Percentiles rank a stretch among this genome's conserved stretches.
phyloP scores from a whole-genome alignment of 2,329 filamentous ascomycete genomes.

The Colletotrichum lupini region DNA sequence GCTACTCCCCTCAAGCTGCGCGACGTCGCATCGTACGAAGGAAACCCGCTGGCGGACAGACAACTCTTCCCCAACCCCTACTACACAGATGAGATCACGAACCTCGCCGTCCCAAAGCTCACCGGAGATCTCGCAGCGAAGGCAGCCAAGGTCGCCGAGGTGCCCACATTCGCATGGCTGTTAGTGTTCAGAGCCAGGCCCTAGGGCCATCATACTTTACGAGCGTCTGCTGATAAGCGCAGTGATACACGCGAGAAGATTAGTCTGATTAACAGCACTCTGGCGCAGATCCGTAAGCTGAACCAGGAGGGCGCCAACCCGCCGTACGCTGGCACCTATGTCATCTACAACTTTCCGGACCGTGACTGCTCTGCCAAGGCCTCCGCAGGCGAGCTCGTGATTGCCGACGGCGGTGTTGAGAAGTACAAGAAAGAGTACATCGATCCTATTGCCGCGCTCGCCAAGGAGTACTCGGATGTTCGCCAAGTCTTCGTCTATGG shows the following conservation, averaged over 20 bases:
- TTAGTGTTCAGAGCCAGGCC: slow-evolving; percentile 26
- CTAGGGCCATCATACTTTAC: background rate
- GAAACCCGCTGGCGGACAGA: slow-evolving; percentile 48
- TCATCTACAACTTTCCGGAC: slow-evolving; percentile 51
- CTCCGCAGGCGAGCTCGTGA: slow-evolving; percentile 47
- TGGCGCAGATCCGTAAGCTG: slow-evolving; percentile 41
- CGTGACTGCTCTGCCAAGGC: slow-evolving; percentile 50
- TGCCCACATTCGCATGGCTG: slow-evolving; percentile 46
- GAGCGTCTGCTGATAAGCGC: background rate
- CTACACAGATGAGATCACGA: slow-evolving; percentile 51
- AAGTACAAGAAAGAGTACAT: slow-evolving; percentile 48
- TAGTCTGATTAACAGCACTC: slow-evolving; percentile 43
- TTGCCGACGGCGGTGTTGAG: slow-evolving; percentile 43
- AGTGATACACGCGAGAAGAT: slow-evolving; percentile 48
- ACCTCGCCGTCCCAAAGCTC: slow-evolving; percentile 64
- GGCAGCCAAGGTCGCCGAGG: slow-evolving; percentile 42
- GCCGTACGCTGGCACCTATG: slow-evolving; percentile 43
- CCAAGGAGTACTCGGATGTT: slow-evolving; percentile 33
- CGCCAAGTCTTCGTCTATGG: slow-evolving; percentile 33
- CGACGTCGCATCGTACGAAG: slow-evolving; percentile 42
- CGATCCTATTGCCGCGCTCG: slow-evolving; percentile 39
- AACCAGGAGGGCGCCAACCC: slow-evolving; percentile 36
- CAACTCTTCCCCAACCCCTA: slow-evolving; percentile 50
- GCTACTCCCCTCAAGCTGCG: slow-evolving; percentile 28
- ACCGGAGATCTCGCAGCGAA: slow-evolving; percentile 55